Base-by-base conservation (phyloP, 140 eudicot species). In the Anethum foeniculum region DNA sequence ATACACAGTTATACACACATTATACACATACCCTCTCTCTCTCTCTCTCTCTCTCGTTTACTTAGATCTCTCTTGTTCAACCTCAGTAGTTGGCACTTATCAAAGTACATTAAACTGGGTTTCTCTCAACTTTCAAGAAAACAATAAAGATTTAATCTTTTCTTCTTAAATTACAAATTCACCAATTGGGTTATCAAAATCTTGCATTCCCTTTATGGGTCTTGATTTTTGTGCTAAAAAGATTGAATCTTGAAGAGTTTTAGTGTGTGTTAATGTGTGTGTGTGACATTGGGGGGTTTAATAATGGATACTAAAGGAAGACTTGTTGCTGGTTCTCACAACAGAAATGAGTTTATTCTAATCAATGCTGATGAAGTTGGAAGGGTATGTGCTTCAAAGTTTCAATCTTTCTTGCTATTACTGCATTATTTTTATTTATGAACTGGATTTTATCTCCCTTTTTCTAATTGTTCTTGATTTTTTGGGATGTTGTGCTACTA, bases 351-450 rank as follows among this genome's bases (percentile, higher is more conserved):
- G 87, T 94, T 94, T 81, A 91, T 94, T 62, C 86, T 94, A 5
- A 94, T 94, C 96, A 89, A 94, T 94, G 98, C 98, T 74, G 98
- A 94, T 89, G 98, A 94, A 80, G 88, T 93, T 91, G 98, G 98
- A 80, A 84, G 93, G 84, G 98, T 94, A 88, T 88, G 98, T 86
- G 27, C 69, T 44, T 21, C 13, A 77, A 80, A 72, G 67, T 80
- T 78, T 46, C 56, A 60, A 44, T 78, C n/a, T 80, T 76, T 80
- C 56, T 80, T 15, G 11, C 56, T 79, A 16, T 81, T 85, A 39
- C 44, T 79, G 80, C 65, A 30, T 75, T 62, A 8, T 62, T 25
- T 3, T 62, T 28, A 19, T 48, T 25, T 78, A 51, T 39, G n/a
- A 72, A 25, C 77, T 79, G 76, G 79, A 79, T 58, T 79, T 80